These are phyloP conservation scores for Neofusicoccum umdonicola DNA, from an alignment of 2,329 filamentous ascomycete genomes.

Conservation along the genomic window DNA sequence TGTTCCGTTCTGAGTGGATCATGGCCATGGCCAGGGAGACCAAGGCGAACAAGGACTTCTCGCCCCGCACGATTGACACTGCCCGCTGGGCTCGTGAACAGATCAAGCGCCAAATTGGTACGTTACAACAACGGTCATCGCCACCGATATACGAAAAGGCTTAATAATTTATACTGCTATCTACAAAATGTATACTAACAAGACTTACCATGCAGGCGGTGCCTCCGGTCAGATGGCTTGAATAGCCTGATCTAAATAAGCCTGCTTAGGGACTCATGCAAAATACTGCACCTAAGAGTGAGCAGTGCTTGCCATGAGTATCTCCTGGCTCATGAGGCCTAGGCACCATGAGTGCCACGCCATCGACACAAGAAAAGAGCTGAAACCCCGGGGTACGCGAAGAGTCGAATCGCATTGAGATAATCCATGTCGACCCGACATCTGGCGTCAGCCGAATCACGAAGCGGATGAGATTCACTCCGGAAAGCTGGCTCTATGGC, in stretches of 20 bases:
- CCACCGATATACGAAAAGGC: background rate
- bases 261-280: background rate
- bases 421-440: background rate
- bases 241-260: background rate
- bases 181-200: background rate
- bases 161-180: background rate
- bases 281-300: background rate
- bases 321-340: background rate
- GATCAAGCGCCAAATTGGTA: conserved; percentile 80
- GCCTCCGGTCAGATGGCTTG: conserved; percentile 20
- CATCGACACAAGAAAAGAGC: background rate
- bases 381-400: background rate
- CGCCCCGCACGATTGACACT: conserved; percentile 81
- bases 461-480: background rate
- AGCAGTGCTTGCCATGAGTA: background rate
- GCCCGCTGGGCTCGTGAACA: conserved; percentile 97
- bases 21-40: conserved; percentile 88
- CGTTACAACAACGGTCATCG: background rate
- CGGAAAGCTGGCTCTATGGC: background rate
- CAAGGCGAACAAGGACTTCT: conserved; percentile 83
- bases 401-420: background rate
- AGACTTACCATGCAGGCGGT: background rate
- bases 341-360: background rate
- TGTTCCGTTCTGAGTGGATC: conserved; percentile 90
- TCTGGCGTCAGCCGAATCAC: background rate